Conservation (phyloP, 257 asterid genomes). For the Solanum tacnaense region DNA sequence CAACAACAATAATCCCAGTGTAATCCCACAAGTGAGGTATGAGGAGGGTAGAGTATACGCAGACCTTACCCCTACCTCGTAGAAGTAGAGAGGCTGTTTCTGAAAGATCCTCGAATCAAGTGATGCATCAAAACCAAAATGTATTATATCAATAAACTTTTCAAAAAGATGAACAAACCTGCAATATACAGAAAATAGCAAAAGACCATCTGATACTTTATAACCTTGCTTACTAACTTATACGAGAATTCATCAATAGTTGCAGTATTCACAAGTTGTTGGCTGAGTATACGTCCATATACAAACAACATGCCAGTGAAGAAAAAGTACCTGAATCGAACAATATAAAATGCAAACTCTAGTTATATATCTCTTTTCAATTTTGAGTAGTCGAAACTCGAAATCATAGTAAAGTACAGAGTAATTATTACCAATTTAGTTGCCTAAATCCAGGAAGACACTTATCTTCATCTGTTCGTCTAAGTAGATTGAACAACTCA, state of each 20-base stretch:
- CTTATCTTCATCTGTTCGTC: conserved; percentile 71
- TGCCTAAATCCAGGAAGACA: conserved; percentile 95
- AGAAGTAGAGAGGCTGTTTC: neutral
- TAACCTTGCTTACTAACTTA: conserved; percentile 53
- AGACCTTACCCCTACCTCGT: neutral
- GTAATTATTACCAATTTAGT: conserved; percentile 59
- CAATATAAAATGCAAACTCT: neutral
- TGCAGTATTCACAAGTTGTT: conserved; percentile 73
- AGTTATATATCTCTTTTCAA: neutral
- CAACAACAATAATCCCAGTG: neutral
- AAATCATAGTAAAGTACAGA: neutral
- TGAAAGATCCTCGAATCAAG: neutral
- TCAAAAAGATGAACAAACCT: conserved; percentile 32
- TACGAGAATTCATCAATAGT: conserved; percentile 53
- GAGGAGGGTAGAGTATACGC: neutral
- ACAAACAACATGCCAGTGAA: conserved; percentile 80
- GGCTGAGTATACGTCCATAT: conserved; percentile 80
- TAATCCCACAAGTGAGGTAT: neutral
- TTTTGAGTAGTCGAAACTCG: neutral
- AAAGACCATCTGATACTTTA: conserved; percentile 86
- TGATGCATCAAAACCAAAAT: neutral
- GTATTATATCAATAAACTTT: neutral
- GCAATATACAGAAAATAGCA: conserved; percentile 75
- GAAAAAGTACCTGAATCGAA: conserved; percentile 65
- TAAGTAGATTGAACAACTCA: conserved; percentile 77